Evolutionary conservation across 768 basidiomycete species (phyloP), one percentile per base, ranked within the genome.

Genomic region (Boletellus sp.): DNA sequence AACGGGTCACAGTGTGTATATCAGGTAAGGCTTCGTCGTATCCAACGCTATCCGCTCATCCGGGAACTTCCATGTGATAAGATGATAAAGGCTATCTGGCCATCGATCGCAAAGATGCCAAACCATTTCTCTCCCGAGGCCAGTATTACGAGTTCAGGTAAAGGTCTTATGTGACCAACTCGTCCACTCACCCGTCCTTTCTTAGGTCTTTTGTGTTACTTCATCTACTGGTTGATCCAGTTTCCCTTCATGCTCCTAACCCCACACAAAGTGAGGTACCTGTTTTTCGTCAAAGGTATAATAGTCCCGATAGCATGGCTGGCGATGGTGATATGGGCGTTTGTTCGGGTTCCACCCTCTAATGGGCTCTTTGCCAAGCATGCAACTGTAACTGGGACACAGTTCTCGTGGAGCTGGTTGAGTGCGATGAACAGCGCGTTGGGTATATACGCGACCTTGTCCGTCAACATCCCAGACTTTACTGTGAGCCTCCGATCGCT

Each of bases 21-120:
- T 59, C 87, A 88, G 64, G 74, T 69, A 3, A 46, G 43, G n/a
- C 17, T 7, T 12, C 24, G 8, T 2, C 23, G 15, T 4, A 15
- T 43, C 12, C 7, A 28, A 10, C 11, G 6, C 38, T 39, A 5
- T 31, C 23, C 31, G 28, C 17, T n/a, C 8, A 6, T 48, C 17
- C 44, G 45, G 8, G 53, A 16, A 28, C 28, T 28, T 28, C 9
- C n/a, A 19, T 38, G 15, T 3, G 20, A 45, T 3, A 47, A 70
- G 70, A 88, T 87, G 85, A 67, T 90, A 23, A 88, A 85, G 65
- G 88, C 90, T 0, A 87, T 91, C 31, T 90, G 90, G 89, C 89
- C 90, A 0, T 83, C 83, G 1, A 75, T 81, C 36, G 76, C 78
- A 5, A 77, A 65, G 33, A 66, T 91, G 33, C 82, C 81, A 0